A percentile compares a stretch with the other conserved stretches of the same genome.
Conservation (phyloP, 345 rosid genomes). For the Brassica rapa region DNA sequence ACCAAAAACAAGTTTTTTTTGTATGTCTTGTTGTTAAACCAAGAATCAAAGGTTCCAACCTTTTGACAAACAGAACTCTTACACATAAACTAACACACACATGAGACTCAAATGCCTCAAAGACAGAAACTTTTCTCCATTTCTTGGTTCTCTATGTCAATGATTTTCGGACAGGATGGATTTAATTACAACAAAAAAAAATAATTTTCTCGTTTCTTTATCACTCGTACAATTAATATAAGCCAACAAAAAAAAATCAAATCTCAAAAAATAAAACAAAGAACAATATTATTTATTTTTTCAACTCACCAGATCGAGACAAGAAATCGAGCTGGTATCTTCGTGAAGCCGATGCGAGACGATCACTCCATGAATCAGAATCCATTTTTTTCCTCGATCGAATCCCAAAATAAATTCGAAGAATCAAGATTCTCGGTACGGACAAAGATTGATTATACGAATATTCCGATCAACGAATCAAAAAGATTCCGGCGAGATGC, state of each 20-base stretch:
- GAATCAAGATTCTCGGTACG: neutral
- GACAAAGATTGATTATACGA: neutral
- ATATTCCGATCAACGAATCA: neutral
- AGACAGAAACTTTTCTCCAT: neutral
- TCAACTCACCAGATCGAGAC: conserved; percentile 78
- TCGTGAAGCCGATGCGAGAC: conserved; percentile 73
- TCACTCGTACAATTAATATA: neutral
- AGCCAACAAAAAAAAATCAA: neutral
- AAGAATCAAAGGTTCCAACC: conserved; percentile 31
- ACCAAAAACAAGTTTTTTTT: conserved; percentile 13
- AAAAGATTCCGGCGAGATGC: neutral
- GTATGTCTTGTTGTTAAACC: conserved; percentile 23
- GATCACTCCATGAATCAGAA: conserved; percentile 85
- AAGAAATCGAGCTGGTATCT: conserved; percentile 77
- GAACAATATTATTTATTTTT: neutral
- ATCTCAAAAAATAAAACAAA: conserved; percentile 3
- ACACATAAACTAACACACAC: neutral
- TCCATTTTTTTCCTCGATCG: conserved; percentile 52
- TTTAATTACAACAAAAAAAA: neutral
- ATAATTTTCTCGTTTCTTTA: neutral
- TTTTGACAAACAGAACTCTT: conserved; percentile 7
- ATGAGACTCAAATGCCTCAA: conserved; percentile 1
- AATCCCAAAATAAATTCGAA: neutral
- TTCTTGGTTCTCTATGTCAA: too few relatives aligned
- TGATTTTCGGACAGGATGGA: too few relatives aligned